A percentile compares a stretch with the other conserved stretches of the same genome.
Conservation (phyloP, 139 green algal species). For the Coelastrella sp. region DNA sequence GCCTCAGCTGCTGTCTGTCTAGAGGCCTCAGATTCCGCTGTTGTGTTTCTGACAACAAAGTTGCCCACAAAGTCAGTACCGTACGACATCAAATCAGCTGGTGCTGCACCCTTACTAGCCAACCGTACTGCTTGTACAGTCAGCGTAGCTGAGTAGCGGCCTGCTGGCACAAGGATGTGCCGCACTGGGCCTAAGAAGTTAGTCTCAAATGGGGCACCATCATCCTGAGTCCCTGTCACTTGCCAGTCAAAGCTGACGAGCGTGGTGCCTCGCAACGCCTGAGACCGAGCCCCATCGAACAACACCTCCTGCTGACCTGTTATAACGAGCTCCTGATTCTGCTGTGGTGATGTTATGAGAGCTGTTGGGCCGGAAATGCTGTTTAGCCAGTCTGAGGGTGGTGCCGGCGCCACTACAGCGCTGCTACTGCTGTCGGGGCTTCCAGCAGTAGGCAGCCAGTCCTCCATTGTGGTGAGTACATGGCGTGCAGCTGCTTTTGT, state of each 20-base stretch:
- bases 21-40: neutral
- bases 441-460: neutral
- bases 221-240: neutral
- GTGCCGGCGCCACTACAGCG: neutral
- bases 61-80: neutral
- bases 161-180: neutral
- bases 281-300: neutral
- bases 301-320: neutral
- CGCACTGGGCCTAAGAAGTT: conserved; percentile 1
- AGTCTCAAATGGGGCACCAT: conserved; percentile 14
- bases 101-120: neutral
- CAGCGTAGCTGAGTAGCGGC: conserved; percentile 17
- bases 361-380: conserved; percentile 17
- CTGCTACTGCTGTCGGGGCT: neutral
- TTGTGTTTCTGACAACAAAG: neutral
- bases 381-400: conserved; percentile 25
- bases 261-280: neutral
- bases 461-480: neutral
- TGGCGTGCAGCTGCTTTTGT: neutral
- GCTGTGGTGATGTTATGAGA: neutral
- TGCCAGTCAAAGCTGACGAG: conserved; percentile 23
- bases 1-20: neutral
- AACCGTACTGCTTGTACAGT: conserved; percentile 23
- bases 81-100: neutral
- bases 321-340: neutral